phyloP scores from a whole-genome alignment of 2,329 filamentous ascomycete genomes.

The Arachnomyces sp. region DNA sequence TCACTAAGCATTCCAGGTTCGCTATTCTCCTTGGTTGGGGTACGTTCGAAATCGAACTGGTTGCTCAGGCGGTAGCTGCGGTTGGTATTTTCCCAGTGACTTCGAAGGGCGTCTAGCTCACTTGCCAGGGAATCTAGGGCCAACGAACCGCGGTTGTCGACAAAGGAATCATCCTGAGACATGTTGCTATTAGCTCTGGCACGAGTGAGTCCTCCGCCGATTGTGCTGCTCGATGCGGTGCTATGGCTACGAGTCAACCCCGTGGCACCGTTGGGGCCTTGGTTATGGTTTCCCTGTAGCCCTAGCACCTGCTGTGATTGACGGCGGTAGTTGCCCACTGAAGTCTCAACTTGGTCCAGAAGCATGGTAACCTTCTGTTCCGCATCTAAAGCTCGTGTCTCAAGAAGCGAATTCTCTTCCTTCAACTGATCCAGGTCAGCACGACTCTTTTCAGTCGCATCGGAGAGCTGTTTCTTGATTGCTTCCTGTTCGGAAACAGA shows the following conservation, averaged over 20 bases:
- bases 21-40: constrained; percentile 38
- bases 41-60: constrained; percentile 75
- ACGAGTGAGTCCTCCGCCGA: constrained; percentile 25
- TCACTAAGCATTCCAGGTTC: constrained; percentile 50
- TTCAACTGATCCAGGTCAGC: constrained; percentile 74
- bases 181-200: constrained; percentile 34
- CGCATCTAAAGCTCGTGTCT: constrained; percentile 78
- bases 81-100: constrained; percentile 92
- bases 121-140: constrained; percentile 86
- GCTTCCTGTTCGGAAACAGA: constrained; percentile 52
- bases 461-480: constrained; percentile 50
- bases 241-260: constrained; percentile 45
- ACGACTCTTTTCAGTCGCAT: constrained; percentile 48
- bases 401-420: constrained; percentile 71
- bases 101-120: constrained; percentile 83
- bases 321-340: constrained; percentile 89
- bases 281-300: constrained; percentile 2
- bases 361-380: constrained; percentile 89
- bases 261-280: constrained; percentile 30
- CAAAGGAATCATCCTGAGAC: constrained; percentile 36
- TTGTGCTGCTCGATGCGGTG: constrained; percentile 46
- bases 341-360: constrained; percentile 87
- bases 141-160: constrained; percentile 53
- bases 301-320: constrained; percentile 46
- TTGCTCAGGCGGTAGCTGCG: constrained; percentile 89